Conservation (phyloP, 1,284 basidiomycete genomes). For the Cryptococcus floricola region DNA sequence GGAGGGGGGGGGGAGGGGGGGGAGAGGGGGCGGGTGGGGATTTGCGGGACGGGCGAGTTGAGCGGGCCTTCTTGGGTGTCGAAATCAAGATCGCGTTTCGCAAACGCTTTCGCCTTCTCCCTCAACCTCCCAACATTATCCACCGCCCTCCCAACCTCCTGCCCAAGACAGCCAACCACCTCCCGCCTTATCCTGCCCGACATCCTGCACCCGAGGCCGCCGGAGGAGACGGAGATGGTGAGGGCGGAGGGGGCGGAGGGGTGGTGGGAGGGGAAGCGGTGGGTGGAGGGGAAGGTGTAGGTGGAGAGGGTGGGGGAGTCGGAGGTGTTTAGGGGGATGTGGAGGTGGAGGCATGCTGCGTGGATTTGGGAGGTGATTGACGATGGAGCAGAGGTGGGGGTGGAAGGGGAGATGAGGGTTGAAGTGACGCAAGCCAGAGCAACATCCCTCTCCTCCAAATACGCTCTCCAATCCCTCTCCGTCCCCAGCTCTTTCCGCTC, state of each 20-base stretch:
- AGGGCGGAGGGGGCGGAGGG: constrained; percentile 56
- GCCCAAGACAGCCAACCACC: constrained; percentile 70
- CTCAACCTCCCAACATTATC: constrained; percentile 70
- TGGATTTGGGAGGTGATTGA: constrained; percentile 58
- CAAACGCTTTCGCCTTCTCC: constrained; percentile 56
- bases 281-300: constrained; percentile 81
- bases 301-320: constrained; percentile 85
- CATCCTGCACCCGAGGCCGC: constrained; percentile 85
- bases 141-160: constrained; percentile 72
- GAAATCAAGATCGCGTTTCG: too few relatives aligned
- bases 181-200: constrained; percentile 77
- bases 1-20: too few relatives aligned
- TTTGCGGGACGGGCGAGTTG: constrained; percentile 73
- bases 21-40: constrained; percentile 38
- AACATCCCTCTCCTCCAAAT: neutral
- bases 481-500: constrained; percentile 15
- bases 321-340: constrained; percentile 78
- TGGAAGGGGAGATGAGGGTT: constrained; percentile 56
- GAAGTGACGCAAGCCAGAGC: neutral
- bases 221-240: constrained; percentile 86
- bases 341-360: constrained; percentile 55
- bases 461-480: constrained; percentile 28
- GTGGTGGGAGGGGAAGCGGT: constrained; percentile 62
- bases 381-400: constrained; percentile 52
- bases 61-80: constrained; percentile 61